Base-by-base conservation (phyloP, 148 eudicot species). In the Vaccinium macrocarpon region DNA sequence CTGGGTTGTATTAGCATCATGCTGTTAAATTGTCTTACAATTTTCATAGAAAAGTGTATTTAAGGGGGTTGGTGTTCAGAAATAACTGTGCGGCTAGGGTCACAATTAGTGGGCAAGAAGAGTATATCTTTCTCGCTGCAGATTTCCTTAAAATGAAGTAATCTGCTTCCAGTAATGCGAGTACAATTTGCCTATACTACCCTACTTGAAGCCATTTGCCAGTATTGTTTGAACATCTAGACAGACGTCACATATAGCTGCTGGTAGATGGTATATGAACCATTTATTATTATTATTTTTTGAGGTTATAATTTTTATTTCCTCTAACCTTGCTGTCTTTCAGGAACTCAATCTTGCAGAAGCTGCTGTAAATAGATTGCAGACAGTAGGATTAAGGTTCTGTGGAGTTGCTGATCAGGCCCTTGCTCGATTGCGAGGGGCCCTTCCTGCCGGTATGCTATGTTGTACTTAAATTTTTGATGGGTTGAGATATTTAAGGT, bases 391-490 rank as follows among this genome's bases (percentile, higher is more conserved):
- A 72, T 89, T 92, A 81, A 90, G 98, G 84, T 96, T 94, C 74
- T 96, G 99, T 84, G 99, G 95, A 87, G 88, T 82, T 90, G 94
- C 93, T 51, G 96, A 95, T 85, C 94, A 93, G 87, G 94, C 94
- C 38, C 92, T 96, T 86, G 97, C 99, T 23, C 92, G 98, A 87
- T 78, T 96, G 89, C 90, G 99, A 87, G 98, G 98, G 76, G 99
- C 98, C 71, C 94, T 96, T 84, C 99, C 95, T 88, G 88, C 95
- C 83, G 99, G 99, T 93, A 83, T 74, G 81, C 85, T 66, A 27
- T 23, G 13, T 66, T 84, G 16, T 18, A 81, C 70, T 21, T 16
- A 5, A 71, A 42, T 38, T 74, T 74, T 21, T 42, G 21, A 32
- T 76, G 29, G 73, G 76, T 62, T 35, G 42, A 71, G 61, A 35